A percentile compares a stretch with the other conserved stretches of the same genome.
Evolutionary conservation across 345 rosid species (phyloP).

Genomic region (Luvunga scandens): DNA sequence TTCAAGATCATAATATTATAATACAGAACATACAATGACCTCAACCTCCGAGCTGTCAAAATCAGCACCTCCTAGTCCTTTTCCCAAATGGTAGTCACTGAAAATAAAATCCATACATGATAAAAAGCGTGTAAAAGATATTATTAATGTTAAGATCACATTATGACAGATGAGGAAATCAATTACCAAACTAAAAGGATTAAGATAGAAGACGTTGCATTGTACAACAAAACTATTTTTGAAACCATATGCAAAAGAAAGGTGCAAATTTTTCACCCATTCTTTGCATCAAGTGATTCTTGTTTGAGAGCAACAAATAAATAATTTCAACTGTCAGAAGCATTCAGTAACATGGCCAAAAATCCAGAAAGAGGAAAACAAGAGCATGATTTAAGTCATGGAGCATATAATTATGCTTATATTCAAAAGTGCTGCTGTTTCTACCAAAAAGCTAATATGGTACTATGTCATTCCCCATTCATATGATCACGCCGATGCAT

Average conservation of each 20-base stretch:
- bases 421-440: background rate
- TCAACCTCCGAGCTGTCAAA: slow-evolving; percentile 41
- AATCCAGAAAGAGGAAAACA: background rate
- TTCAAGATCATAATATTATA: background rate
- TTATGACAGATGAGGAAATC: background rate
- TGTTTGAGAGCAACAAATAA: background rate
- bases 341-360: background rate
- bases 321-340: background rate
- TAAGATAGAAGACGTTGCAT: background rate
- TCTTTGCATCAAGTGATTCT: background rate
- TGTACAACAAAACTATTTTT: background rate
- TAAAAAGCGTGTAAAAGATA: background rate
- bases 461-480: slow-evolving; percentile 2
- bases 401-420: background rate
- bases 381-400: background rate
- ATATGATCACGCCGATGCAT: background rate
- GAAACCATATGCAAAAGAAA: background rate
- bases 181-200: background rate
- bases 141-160: background rate
- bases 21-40: slow-evolving; percentile 31
- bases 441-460: background rate
- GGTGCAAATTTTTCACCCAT: background rate
- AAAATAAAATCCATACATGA: slow-evolving; percentile 15
- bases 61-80: slow-evolving; percentile 26
- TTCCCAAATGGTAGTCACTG: slow-evolving; percentile 33